Conservation (phyloP, 1,284 basidiomycete genomes). For the Inonotus hispidus region DNA sequence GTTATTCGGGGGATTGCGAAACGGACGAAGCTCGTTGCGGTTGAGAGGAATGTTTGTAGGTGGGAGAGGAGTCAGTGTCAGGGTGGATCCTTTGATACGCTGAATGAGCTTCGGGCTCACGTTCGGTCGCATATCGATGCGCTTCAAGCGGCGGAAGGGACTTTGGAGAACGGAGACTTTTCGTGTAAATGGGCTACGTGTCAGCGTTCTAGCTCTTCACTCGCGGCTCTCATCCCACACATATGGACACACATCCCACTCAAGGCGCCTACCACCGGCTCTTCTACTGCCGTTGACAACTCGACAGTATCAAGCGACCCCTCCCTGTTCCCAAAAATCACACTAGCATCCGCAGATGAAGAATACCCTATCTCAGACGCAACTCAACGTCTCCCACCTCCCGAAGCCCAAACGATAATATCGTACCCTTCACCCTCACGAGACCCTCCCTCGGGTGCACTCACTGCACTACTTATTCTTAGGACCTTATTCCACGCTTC, state of each 20-base stretch:
- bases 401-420: constrained; percentile 52
- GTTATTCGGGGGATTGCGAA: constrained; percentile 76
- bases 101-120: constrained; percentile 64
- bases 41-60: constrained; percentile 59
- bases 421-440: constrained; percentile 48
- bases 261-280: too few species aligned
- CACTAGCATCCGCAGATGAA: constrained; percentile 47
- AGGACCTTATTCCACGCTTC: constrained; percentile 71
- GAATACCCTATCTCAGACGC: constrained; percentile 55
- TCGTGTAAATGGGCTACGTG: constrained; percentile 68
- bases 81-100: constrained; percentile 39
- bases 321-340: constrained; percentile 63
- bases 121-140: constrained; percentile 43
- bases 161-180: constrained; percentile 28
- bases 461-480: constrained; percentile 70
- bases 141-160: constrained; percentile 36
- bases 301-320: constrained; percentile 42
- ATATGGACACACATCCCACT: constrained; percentile 67
- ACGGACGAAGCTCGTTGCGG: constrained; percentile 48
- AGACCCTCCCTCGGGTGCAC: constrained; percentile 66
- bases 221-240: constrained; percentile 52
- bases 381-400: constrained; percentile 57
- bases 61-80: constrained; percentile 60
- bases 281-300: constrained; percentile 42
- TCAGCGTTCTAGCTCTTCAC: constrained; percentile 39